phyloP scores from a whole-genome alignment of 192 early-diverging fungal species.

The Neocallimastix lanati region DNA sequence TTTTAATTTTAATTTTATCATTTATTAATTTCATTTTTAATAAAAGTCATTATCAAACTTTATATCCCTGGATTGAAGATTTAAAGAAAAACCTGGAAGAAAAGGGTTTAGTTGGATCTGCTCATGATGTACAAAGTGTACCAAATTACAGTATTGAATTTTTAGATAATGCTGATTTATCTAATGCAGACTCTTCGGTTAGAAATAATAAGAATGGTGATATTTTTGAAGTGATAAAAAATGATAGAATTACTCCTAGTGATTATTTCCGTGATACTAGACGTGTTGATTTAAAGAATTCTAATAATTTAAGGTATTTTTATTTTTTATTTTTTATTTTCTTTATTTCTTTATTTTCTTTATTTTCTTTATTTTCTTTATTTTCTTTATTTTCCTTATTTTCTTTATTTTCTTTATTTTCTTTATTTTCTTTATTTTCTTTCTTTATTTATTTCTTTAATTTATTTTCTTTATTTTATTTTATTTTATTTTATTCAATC shows the following conservation, averaged over 20 bases:
- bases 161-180: not conserved
- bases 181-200: not conserved
- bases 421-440: constrained; percentile 32
- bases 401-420: constrained; percentile 18
- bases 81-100: not conserved
- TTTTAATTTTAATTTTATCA: not conserved
- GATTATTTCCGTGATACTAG: not conserved
- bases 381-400: constrained; percentile 63
- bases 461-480: constrained; percentile 1
- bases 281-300: not conserved
- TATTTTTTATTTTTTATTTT: constrained; percentile 42
- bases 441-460: constrained; percentile 38
- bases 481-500: not conserved
- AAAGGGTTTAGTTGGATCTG: not conserved
- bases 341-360: constrained; percentile 32
- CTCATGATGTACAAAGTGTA: not conserved
- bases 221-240: not conserved
- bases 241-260: not conserved
- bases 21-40: not conserved
- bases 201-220: not conserved
- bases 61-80: constrained; percentile 62
- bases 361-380: constrained; percentile 6
- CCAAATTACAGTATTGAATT: not conserved
- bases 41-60: constrained; percentile 14
- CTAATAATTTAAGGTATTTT: not conserved